Percentiles rank a stretch among this genome's conserved stretches.
phyloP scores from a whole-genome alignment of 257 asterid genomes.

The Coffea eugenioides region DNA sequence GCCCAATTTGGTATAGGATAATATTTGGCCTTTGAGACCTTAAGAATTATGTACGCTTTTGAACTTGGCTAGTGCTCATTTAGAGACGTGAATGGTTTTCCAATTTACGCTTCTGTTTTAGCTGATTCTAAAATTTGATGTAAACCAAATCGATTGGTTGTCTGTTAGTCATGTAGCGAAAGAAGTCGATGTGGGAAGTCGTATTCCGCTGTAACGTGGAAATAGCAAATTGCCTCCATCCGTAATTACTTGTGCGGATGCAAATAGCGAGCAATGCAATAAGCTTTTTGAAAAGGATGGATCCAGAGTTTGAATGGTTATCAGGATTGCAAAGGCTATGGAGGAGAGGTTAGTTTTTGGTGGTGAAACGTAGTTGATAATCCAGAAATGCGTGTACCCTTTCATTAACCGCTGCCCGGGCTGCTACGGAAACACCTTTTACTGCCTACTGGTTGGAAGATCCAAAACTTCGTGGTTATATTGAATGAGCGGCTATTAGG shows the following conservation, averaged over 20 bases:
- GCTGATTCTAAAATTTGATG: neutral
- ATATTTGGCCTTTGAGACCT: constrained; percentile 5
- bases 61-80: neutral
- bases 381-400: no score
- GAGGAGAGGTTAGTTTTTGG: neutral
- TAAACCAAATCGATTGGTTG: neutral
- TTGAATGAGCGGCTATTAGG: no score
- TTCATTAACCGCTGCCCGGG: neutral
- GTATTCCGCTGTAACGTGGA: neutral
- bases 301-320: neutral
- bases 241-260: neutral
- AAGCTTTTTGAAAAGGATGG: neutral
- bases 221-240: neutral
- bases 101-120: neutral
- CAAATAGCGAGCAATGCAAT: neutral
- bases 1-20: constrained; percentile 6
- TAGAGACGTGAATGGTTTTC: constrained; percentile 3
- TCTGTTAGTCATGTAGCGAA: neutral
- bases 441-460: no score
- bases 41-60: neutral
- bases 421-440: neutral
- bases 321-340: neutral
- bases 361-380: neutral
- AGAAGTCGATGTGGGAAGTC: neutral
- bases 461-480: no score